Evolutionary conservation across 371 early-diverging fungal genomes (phyloP), one percentile per base, ranked within the genome.

Genomic region (Mucor circinelloides): DNA sequence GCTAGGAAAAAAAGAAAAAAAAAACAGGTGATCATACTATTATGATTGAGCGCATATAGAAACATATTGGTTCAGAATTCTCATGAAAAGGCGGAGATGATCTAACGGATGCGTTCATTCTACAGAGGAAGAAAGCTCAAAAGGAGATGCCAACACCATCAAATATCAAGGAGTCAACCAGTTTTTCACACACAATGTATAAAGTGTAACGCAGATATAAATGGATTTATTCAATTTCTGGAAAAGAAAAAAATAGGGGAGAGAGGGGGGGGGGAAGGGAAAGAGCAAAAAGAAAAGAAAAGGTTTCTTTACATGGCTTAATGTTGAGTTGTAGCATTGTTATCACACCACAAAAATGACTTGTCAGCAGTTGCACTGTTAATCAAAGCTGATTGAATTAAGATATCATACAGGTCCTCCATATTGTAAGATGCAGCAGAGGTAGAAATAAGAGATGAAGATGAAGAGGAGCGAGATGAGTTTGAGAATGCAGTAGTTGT

Each of bases 311-410:
- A 67, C 50, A 67, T 32, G 17, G 59, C 46, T 57, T 66, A 63
- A 63, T 50, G 36, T 34, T 56, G 48, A 46, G 44, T 30, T 27
- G 44, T 56, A 13, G 56, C 36, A 36, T 36, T 27, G 38, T 70
- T 68, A 66, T 77, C 76, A 74, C 79, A 77, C 82, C 82, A 82
- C 64, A 72, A 72, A 61, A 82, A 82, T 10, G 71, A 75, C 56
- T 76, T 75, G 36, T 75, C 68, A 40, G 67, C 55, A 40, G 23
- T 67, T 40, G 67, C 57, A 2, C 60, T 66, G 10, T 60, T 72
- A 54, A 71, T 72, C 60, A 80, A 66, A 15, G 79, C 73, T 46
- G 78, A 66, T 73, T 78, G 75, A 25, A 83, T 77, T 55, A 83
- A 70, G 4, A 74, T 72, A 62, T 83, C 83, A 62, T 83, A 83